phyloP scores from a whole-genome alignment of 192 early-diverging fungal genomes.

The Coemansia sp. region DNA sequence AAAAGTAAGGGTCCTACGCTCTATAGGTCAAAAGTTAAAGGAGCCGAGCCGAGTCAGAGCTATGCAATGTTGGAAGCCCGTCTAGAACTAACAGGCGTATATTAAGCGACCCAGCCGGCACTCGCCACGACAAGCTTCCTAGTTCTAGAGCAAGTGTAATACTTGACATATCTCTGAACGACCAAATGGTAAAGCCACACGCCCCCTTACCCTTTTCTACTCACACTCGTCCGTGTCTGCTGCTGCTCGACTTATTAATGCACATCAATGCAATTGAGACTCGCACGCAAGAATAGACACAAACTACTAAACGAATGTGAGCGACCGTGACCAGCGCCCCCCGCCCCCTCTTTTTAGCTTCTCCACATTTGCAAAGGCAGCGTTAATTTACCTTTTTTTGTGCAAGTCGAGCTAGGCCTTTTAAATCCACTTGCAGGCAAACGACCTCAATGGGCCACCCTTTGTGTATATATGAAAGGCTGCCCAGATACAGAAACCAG shows the following conservation, averaged over 20 bases:
- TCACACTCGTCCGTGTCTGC: background rate
- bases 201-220: background rate
- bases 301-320: constrained; percentile 1
- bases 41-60: background rate
- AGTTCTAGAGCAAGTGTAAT: constrained; percentile 18
- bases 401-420: background rate
- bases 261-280: constrained; percentile 9
- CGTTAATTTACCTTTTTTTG: background rate
- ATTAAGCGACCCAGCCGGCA: background rate
- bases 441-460: background rate
- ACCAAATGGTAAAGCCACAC: constrained; percentile 4
- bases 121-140: background rate
- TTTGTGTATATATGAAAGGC: background rate
- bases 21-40: background rate
- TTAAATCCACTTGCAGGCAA: background rate
- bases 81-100: background rate
- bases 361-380: background rate
- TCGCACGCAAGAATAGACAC: constrained; percentile 7
- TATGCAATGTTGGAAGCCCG: background rate
- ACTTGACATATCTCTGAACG: background rate
- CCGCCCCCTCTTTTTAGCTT: background rate
- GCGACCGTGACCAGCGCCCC: constrained; percentile 8
- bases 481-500: constrained; percentile 8
- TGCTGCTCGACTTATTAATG: constrained; percentile 3
- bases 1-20: background rate